Percentiles rank a stretch among this genome's conserved stretches.
Conservation (phyloP, 768 basidiomycete species). For the Chiua virens region DNA sequence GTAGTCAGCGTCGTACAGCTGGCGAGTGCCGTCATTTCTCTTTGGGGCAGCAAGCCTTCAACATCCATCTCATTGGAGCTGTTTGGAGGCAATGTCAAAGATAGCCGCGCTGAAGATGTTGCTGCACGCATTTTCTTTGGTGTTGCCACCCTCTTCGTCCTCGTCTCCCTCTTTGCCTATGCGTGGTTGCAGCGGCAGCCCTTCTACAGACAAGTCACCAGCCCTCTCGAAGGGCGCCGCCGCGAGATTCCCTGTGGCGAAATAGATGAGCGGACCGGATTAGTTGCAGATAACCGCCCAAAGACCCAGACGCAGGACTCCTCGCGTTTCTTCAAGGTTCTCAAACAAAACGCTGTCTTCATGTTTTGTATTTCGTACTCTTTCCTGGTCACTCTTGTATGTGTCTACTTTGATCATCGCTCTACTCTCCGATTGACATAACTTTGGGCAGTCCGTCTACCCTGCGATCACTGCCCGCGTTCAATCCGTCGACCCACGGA, state of each 20-base stretch:
- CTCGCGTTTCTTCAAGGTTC: conserved; percentile 47
- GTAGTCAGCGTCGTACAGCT: conserved; percentile 75
- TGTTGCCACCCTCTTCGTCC: conserved; percentile 62
- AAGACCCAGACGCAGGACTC: conserved; percentile 34
- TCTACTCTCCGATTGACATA: background rate
- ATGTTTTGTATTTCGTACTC: conserved; percentile 74
- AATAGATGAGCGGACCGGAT: conserved; percentile 24
- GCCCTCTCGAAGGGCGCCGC: conserved; percentile 39
- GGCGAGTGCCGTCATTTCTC: conserved; percentile 55
- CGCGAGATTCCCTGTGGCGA: conserved; percentile 18
- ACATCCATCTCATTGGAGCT: background rate
- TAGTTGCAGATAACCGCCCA: conserved; percentile 33
- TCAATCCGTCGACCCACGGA: conserved; percentile 58
- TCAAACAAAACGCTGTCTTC: conserved; percentile 61
- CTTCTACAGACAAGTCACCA: conserved; percentile 52
- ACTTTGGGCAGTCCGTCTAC: conserved; percentile 63
- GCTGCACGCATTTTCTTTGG: conserved; percentile 71
- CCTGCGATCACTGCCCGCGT: conserved; percentile 82
- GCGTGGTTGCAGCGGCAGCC: conserved; percentile 55
- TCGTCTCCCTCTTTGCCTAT: conserved; percentile 52
- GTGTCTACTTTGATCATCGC: conserved; percentile 15
- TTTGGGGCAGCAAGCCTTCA: conserved; percentile 41
- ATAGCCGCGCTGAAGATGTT: conserved; percentile 51
- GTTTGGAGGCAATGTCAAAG: background rate
- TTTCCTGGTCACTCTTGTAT: conserved; percentile 75